Base-by-base conservation (phyloP, 257 asterid genomes). In the Solanum dulcamara region DNA sequence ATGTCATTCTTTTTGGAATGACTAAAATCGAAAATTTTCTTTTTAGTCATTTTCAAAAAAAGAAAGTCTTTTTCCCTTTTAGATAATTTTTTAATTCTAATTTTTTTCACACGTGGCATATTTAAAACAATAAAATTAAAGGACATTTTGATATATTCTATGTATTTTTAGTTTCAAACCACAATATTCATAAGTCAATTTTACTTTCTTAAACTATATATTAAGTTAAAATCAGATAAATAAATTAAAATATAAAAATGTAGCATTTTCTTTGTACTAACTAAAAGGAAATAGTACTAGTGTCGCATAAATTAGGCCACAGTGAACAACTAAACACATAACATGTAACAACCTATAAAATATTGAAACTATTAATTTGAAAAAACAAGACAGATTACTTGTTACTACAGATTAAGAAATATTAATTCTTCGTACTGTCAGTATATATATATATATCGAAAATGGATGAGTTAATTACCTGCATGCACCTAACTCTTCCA, bases 401-500 rank as follows among this genome's bases (percentile, higher is more conserved):
- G 75, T 17, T 67, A 67, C 8, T 0, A 32, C 14, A 17, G 1
- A 32, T 13, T 30, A 15, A 66, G 13, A 66, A 30, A 15, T 7
- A 32, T 32, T 37, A 57, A 57, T 57, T 57, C 11, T 64, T 64
- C 8, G 13, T 2, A 30, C 1, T 28, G 72, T 28, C 72, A 2
- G 38, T 55, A 9, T 38, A 38, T 40, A 33, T 33, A 17, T 26
- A 14, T 15, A 30, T 30, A 14, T 64, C 6, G 74, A 10, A 53
- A 53, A 32, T 15, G 3, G 9, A 60, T 12, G 70, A 59, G 32
- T 60, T 2, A 60, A 4, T 40, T 83, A 87, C 93, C 92, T 90
- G 37, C 91, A 90, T 93, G 93, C 94, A 93, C 33, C 62, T 83
- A 28, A 91, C 93, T 85, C 89, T 88, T 66, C 91, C 89, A 9